Base-by-base conservation (phyloP, 208 protist species). In the Trichomonas vaginalis region DNA sequence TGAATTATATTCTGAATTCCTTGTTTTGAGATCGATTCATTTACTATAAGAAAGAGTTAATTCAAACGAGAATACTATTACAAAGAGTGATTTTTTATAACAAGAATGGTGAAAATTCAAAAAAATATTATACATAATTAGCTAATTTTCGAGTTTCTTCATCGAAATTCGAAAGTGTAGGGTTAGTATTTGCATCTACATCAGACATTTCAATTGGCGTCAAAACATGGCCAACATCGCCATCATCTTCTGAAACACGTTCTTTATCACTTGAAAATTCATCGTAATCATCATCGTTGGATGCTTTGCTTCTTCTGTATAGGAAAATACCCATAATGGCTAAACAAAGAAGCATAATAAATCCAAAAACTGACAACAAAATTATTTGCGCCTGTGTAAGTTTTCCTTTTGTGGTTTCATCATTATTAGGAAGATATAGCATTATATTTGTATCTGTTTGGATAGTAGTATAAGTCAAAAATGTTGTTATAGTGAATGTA, bases 1-100 rank as follows among this genome's bases (percentile, higher is more conserved):
- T 62, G 98, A 98, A 90, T 98, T 98, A 95, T 98, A 98, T 97
- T 98, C 98, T 15, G 98, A 97, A 96, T 99, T 99, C 88, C 98
- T 96, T 27, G 97, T 97, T 42, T n/a, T n/a, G n/a, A n/a, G n/a
- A n/a, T n/a, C n/a, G n/a, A n/a, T n/a, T n/a, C n/a, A n/a, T n/a
- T n/a, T n/a, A n/a, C n/a, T n/a, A n/a, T n/a, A n/a, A n/a, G n/a
- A n/a, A n/a, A n/a, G n/a, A n/a, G n/a, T n/a, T n/a, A n/a, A n/a
- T n/a, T n/a, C n/a, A n/a, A n/a, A n/a, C n/a, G n/a, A n/a, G n/a
- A n/a, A n/a, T n/a, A n/a, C n/a, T n/a, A n/a, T n/a, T n/a, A n/a
- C n/a, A n/a, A n/a, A n/a, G n/a, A n/a, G n/a, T n/a, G n/a, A n/a
- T n/a, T n/a, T n/a, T n/a, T n/a, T n/a, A n/a, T n/a, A n/a, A n/a